Percentiles rank a stretch among this genome's conserved stretches.
These are phyloP conservation scores for Rhytidiadelphus loreus DNA, from an alignment of 225 moss, liverwort and hornwort genomes.

Conservation along the genomic window DNA sequence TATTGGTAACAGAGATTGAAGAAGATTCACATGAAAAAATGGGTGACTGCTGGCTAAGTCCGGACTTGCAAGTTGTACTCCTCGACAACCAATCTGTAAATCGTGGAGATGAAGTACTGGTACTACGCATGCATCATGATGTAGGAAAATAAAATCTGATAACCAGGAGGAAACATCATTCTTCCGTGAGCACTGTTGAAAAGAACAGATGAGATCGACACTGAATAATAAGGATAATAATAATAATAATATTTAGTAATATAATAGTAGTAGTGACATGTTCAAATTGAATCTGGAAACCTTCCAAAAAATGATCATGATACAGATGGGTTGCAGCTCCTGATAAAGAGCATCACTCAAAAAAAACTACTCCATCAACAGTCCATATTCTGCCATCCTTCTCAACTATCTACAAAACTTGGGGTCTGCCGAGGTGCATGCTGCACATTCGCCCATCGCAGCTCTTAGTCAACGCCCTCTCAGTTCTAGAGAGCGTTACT, in stretches of 20 bases:
- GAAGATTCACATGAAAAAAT: background rate
- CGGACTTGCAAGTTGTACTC: background rate
- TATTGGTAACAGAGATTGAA: background rate
- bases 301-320: background rate
- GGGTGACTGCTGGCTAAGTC: background rate
- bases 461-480: background rate
- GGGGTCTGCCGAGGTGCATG: background rate
- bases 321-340: slow-evolving; percentile 6
- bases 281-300: background rate
- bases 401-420: slow-evolving; percentile 34
- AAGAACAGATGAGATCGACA: background rate
- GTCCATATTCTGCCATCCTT: background rate
- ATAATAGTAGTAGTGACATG: background rate
- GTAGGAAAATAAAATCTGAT: background rate
- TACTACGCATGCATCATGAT: background rate
- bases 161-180: background rate
- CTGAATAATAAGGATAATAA: background rate
- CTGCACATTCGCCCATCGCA: slow-evolving; percentile 6
- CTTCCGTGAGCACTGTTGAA: background rate
- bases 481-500: background rate
- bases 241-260: background rate
- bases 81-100: background rate
- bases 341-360: background rate
- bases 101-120: background rate
- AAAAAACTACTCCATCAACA: background rate